Evolutionary conservation across 805 yeast genomes (phyloP).

Genomic region (Danielia oregonensis): DNA sequence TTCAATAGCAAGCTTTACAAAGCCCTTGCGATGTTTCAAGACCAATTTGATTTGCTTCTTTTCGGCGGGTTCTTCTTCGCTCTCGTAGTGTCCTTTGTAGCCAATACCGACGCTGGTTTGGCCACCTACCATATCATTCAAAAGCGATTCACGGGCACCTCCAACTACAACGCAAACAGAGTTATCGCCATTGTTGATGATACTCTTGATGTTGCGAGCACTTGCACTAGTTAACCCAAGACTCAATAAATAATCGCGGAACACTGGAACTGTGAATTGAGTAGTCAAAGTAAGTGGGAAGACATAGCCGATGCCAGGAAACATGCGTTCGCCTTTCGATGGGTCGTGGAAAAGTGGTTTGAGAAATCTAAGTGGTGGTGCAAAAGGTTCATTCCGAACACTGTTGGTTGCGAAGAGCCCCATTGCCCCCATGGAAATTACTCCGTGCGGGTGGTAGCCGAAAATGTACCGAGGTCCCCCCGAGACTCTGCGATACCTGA

Average conservation of each 20-base stretch:
- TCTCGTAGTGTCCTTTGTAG: conserved; percentile 15
- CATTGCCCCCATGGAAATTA: conserved; percentile 86
- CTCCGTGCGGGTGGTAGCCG: conserved; percentile 96
- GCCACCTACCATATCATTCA: conserved; percentile 40
- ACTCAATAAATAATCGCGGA: conserved; percentile 78
- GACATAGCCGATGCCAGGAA: conserved; percentile 78
- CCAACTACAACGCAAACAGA: conserved; percentile 91
- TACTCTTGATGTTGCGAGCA: conserved; percentile 61
- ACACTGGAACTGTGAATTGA: conserved; percentile 80
- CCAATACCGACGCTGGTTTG: conserved; percentile 34
- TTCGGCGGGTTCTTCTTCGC: conserved; percentile 7
- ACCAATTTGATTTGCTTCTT: conserved; percentile 57
- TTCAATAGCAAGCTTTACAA: conserved; percentile 80
- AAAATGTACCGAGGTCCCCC: conserved; percentile 79
- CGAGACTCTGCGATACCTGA: conserved; percentile 26
- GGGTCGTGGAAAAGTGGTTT: conserved; percentile 55
- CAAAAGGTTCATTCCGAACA: conserved; percentile 40
- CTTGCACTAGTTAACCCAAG: conserved; percentile 86
- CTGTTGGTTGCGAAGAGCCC: conserved; percentile 71
- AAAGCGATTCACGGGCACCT: conserved; percentile 87
- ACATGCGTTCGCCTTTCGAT: conserved; percentile 57
- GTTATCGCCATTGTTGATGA: conserved; percentile 57
- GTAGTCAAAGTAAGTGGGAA: conserved; percentile 77
- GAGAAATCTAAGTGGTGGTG: conserved; percentile 30
- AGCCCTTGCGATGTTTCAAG: conserved; percentile 77